Evolutionary conservation across 129 eudicot genomes (phyloP).

Genomic region (Cynara cardunculus): DNA sequence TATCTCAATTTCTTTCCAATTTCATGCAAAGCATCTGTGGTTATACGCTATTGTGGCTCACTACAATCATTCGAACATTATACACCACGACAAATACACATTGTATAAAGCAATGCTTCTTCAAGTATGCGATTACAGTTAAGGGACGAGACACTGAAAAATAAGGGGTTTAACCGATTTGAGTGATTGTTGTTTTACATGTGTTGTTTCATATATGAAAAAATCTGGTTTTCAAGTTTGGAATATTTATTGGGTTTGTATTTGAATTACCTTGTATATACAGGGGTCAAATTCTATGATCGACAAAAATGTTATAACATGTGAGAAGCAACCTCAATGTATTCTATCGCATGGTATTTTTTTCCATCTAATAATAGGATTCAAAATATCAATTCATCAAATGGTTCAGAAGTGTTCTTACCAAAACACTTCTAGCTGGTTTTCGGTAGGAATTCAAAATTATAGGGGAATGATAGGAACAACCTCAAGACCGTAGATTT

Average conservation of each 20-base stretch:
- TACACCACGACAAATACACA: neutral
- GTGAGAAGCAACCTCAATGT: no score
- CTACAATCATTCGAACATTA: neutral
- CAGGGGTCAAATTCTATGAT: no score
- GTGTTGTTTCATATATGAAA: no score
- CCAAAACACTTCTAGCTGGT: neutral
- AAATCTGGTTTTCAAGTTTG: no score
- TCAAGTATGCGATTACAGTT: neutral
- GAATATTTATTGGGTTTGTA: no score
- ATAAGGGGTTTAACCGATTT: neutral
- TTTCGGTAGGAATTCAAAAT: no score
- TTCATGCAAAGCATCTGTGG: neutral
- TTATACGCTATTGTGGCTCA: neutral
- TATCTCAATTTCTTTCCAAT: neutral
- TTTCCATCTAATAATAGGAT: no score
- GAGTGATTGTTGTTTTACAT: no score
- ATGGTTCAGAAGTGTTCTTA: neutral
- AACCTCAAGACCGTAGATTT: neutral
- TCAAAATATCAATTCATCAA: no score
- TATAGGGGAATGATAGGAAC: neutral
- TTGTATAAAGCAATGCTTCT: neutral
- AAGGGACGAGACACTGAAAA: neutral
- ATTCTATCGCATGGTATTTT: no score
- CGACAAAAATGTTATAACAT: no score
- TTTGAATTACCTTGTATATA: no score